Percentiles rank a stretch among this genome's conserved stretches.
Conservation (phyloP, 129 eudicot genomes). For the Deinandra increscens region DNA sequence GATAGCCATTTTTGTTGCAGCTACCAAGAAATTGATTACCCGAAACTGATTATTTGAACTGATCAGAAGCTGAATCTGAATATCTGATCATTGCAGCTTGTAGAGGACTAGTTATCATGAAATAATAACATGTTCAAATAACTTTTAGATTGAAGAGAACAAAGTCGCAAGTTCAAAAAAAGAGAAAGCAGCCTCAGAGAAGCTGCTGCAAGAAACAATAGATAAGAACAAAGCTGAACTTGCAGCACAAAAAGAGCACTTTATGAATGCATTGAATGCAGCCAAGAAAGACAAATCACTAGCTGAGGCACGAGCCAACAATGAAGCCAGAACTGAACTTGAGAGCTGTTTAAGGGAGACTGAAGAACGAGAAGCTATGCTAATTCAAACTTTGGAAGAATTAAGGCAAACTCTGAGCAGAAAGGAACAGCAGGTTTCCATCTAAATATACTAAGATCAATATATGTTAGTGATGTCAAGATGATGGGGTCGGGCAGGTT, state of each 20-base stretch:
- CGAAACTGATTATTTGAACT: not conserved
- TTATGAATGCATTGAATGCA: constrained; percentile 58
- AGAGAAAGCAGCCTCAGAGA: constrained; percentile 78
- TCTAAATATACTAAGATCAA: constrained; percentile 12
- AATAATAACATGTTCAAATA: not conserved
- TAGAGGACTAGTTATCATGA: not conserved
- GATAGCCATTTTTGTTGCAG: not conserved
- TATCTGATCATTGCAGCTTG: not conserved
- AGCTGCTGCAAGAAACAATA: constrained; percentile 82
- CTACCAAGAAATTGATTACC: not conserved
- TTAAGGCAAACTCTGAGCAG: constrained; percentile 79
- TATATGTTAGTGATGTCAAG: not conserved
- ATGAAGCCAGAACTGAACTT: constrained; percentile 81
- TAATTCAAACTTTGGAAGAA: constrained; percentile 83
- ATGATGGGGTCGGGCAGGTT: not conserved
- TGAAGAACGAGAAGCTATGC: constrained; percentile 77
- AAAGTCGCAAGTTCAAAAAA: constrained; percentile 74
- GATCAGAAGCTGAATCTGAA: not conserved
- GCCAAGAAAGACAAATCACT: constrained; percentile 83
- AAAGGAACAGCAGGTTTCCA: constrained; percentile 81
- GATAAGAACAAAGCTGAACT: constrained; percentile 81
- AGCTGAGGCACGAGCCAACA: constrained; percentile 78
- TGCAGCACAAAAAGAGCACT: constrained; percentile 73
- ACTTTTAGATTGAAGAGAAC: constrained; percentile 74
- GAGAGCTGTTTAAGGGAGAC: constrained; percentile 66